Percentiles rank a stretch among this genome's conserved stretches.
phyloP scores from a whole-genome alignment of 495 filamentous ascomycete species.

The Penicillium longicatenatum region DNA sequence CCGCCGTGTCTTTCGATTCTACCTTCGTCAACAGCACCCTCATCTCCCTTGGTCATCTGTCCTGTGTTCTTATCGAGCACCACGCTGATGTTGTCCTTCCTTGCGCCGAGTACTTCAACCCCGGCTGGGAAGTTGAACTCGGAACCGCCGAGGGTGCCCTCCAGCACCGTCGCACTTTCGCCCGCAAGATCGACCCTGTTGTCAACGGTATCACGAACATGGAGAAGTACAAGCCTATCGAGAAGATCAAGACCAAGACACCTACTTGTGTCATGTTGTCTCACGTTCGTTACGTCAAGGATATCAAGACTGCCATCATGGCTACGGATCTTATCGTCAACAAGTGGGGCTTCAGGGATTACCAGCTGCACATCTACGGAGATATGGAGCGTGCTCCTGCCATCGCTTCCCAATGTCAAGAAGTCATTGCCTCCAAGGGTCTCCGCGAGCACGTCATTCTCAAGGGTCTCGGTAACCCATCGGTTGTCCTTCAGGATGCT shows the following conservation, averaged over 20 bases:
- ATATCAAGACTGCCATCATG: conserved; percentile 10
- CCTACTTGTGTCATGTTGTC: conserved; percentile 9
- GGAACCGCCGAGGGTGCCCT: conserved; percentile 7
- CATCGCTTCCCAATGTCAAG: conserved; percentile 8
- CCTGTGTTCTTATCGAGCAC: conserved; percentile 7
- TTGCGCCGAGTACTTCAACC: conserved; percentile 9
- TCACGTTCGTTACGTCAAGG: conserved; percentile 9
- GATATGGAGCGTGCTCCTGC: conserved; percentile 8
- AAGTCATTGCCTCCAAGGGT: conserved; percentile 9
- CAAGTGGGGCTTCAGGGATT: conserved; percentile 5
- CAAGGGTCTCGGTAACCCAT: conserved; percentile 10
- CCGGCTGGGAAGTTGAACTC: conserved; percentile 6
- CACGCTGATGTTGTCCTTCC: conserved; percentile 8
- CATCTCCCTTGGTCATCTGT: conserved; percentile 5
- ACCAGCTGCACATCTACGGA: conserved; percentile 8
- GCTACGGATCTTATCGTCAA: conserved; percentile 8
- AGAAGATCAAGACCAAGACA: conserved; percentile 10
- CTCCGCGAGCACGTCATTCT: conserved; percentile 5
- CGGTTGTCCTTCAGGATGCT: conserved; percentile 7
- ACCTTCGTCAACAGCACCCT: conserved; percentile 8
- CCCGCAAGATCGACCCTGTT: conserved; percentile 9
- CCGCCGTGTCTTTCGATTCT: conserved; percentile 6
- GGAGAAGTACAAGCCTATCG: conserved; percentile 9
- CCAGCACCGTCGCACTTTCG: conserved; percentile 10
- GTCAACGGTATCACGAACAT: conserved; percentile 11